Percentiles rank a stretch among this genome's conserved stretches.
These are phyloP conservation scores for Colletotrichum neosansevieriae DNA, from an alignment of 2,329 filamentous ascomycete species.

Conservation along the genomic window DNA sequence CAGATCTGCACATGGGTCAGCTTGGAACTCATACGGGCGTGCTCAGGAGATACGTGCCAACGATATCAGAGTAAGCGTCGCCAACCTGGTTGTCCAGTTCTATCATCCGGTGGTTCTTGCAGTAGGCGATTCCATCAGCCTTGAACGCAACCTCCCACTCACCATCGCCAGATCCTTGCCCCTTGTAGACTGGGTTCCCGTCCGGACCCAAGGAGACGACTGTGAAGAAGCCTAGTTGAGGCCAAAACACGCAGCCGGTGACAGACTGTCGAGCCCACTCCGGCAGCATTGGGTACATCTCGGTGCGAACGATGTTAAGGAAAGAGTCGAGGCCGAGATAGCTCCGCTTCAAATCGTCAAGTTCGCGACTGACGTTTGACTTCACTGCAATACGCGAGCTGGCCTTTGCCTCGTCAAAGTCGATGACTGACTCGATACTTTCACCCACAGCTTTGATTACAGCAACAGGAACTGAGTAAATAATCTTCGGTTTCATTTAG, in stretches of 20 bases:
- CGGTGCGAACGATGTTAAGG: slow-evolving; percentile 74
- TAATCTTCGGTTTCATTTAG: slow-evolving; percentile 56
- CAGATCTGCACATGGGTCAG: slow-evolving; percentile 65
- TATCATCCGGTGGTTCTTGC: slow-evolving; percentile 85
- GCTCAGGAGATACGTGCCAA: slow-evolving; percentile 62
- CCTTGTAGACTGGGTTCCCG: slow-evolving; percentile 72
- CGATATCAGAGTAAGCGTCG: slow-evolving; percentile 87
- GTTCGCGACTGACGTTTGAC: slow-evolving; percentile 75
- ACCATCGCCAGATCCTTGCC: slow-evolving; percentile 65
- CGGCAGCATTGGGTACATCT: slow-evolving; percentile 74
- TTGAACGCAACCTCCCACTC: slow-evolving; percentile 84
- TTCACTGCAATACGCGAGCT: slow-evolving; percentile 80
- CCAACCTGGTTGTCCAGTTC: slow-evolving; percentile 86
- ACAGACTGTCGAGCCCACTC: slow-evolving; percentile 65
- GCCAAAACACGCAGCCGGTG: slow-evolving; percentile 87
- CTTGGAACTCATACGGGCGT: not conserved
- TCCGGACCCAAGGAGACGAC: slow-evolving; percentile 66
- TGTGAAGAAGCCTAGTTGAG: slow-evolving; percentile 91
- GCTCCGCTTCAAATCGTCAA: slow-evolving; percentile 82
- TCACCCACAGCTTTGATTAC: slow-evolving; percentile 75
- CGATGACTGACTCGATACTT: slow-evolving; percentile 79
- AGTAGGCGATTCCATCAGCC: slow-evolving; percentile 79
- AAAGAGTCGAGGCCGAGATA: slow-evolving; percentile 84
- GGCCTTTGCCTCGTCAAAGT: slow-evolving; percentile 81
- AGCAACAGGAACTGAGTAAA: slow-evolving; percentile 68